Base-by-base conservation (phyloP, 202 grass and related monocot genomes). In the Zizania palustris region DNA sequence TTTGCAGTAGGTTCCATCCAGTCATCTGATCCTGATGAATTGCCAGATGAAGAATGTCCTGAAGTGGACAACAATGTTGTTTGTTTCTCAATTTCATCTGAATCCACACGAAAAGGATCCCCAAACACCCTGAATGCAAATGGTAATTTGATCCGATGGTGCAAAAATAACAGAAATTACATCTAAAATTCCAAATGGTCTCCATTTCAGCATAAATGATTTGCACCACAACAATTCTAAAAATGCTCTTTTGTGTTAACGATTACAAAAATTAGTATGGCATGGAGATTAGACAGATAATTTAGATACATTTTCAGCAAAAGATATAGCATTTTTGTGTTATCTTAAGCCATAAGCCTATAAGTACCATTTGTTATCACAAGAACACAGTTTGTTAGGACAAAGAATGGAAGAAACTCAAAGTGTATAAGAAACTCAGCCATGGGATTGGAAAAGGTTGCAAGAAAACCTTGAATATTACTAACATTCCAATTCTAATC, bases 1-100 rank as follows among this genome's bases (percentile, higher is more conserved):
- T 92, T 84, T 44, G 93, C 79, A 22, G 84, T 69, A 58, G 91
- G 95, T 84, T 98, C 91, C 21, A 90, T 88, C 95, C 95, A 94
- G 80, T 94, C 95, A 67, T 92, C 85, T 37, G 83, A 85, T 75
- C 85, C 88, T 21, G 85, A 81, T 40, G 76, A 82, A 66, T 84
- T 83, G 42, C 67, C 90, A 53, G 83, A 88, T 61, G 87, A 44
- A 12, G 62, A 84, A 80, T 82, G 49, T 55, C 45, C 72, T 71
- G 68, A 81, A 15, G 60, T 78, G 19, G 60, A 81, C 55, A 75
- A 8, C 39, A 82, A 57, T 59, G 81, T 41, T 28, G 63, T 70
- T 56, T 92, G 73, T 65, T 60, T 75, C 3, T 84, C 28, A 16
- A 59, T 53, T 78, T 41, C 64, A 70, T 84, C 49, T 67, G 83